phyloP scores from a whole-genome alignment of 2,329 filamentous ascomycete genomes.

The Aspergillus costaricaensis region DNA sequence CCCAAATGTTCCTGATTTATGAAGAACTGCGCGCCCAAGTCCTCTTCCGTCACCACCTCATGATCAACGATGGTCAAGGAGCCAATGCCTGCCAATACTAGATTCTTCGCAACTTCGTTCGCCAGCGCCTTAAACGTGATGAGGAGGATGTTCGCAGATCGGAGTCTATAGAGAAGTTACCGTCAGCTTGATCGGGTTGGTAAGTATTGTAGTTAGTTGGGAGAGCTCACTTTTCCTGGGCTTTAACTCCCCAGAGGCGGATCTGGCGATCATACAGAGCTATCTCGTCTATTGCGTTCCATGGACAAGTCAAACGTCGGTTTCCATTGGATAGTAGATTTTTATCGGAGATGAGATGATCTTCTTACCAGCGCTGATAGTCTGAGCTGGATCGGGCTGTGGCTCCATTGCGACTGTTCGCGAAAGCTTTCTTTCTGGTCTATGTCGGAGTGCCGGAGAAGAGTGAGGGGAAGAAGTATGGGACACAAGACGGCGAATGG shows the following conservation, averaged over 20 bases:
- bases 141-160: constrained; percentile 84
- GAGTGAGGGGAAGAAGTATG: background rate
- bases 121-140: constrained; percentile 85
- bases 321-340: background rate
- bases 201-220: background rate
- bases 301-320: constrained; percentile 8
- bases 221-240: constrained; percentile 68
- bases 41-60: constrained; percentile 71
- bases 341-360: background rate
- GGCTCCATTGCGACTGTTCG: constrained; percentile 14
- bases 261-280: constrained; percentile 97
- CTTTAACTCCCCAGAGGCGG: constrained; percentile 92
- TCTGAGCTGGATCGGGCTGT: constrained; percentile 9
- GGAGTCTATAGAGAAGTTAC: constrained; percentile 60
- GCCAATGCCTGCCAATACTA: constrained; percentile 89
- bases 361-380: constrained; percentile 34
- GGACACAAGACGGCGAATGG: background rate
- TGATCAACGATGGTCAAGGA: constrained; percentile 87
- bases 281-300: constrained; percentile 71
- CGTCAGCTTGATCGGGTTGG: background rate
- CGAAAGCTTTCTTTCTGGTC: background rate
- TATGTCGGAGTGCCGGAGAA: background rate
- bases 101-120: constrained; percentile 95
- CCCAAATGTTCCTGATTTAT: constrained; percentile 72
- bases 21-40: constrained; percentile 83